phyloP scores from a whole-genome alignment of 2,329 filamentous ascomycete genomes.

The Alternaria sp. region DNA sequence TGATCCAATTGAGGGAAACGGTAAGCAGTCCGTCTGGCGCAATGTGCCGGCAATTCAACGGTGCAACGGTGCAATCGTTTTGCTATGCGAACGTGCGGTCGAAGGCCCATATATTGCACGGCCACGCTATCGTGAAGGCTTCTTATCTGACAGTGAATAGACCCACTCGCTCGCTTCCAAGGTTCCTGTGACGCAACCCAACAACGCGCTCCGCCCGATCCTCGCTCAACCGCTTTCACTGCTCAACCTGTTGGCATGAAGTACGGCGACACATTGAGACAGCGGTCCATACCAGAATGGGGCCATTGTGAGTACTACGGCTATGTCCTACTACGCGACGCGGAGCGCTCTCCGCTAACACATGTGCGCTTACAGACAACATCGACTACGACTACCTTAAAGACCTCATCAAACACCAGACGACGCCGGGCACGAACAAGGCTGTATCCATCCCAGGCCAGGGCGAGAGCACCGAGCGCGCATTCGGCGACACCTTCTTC shows the following conservation, averaged over 20 bases:
- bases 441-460: conserved; percentile 80
- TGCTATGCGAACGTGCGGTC: conserved; percentile 3
- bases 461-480: conserved; percentile 61
- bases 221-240: conserved; percentile 3
- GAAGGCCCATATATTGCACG: neutral
- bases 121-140: conserved; percentile 9
- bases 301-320: conserved; percentile 67
- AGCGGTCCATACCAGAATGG: conserved; percentile 84
- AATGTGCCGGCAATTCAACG: conserved; percentile 11
- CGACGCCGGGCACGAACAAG: conserved; percentile 73
- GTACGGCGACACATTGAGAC: conserved; percentile 77
- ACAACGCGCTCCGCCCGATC: conserved; percentile 3
- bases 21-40: conserved; percentile 21
- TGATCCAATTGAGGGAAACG: conserved; percentile 17
- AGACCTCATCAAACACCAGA: conserved; percentile 82
- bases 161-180: conserved; percentile 13
- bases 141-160: conserved; percentile 26
- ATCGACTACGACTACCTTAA: conserved; percentile 91
- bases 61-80: conserved; percentile 9
- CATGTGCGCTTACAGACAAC: conserved; percentile 67
- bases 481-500: conserved; percentile 78
- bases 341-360: conserved; percentile 23
- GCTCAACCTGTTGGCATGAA: conserved; percentile 65
- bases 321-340: conserved; percentile 2
- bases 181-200: conserved; percentile 16